A percentile compares a stretch with the other conserved stretches of the same genome.
These are phyloP conservation scores for Ogataea ramenticola DNA, from an alignment of 805 yeast species.

Conservation along the genomic window DNA sequence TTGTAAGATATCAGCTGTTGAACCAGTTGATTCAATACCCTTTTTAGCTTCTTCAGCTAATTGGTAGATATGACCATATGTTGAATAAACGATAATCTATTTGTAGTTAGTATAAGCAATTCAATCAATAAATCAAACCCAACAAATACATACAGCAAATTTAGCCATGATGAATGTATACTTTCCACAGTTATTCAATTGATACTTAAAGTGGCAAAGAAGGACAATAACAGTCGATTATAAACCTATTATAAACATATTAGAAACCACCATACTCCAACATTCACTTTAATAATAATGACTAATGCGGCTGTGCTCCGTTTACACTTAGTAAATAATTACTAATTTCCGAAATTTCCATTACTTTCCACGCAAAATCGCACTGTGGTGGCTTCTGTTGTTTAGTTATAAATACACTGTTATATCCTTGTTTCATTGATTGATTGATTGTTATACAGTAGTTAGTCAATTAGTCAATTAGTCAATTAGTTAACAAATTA, in stretches of 20 bases:
- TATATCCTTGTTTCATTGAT: no score
- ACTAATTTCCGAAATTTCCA: not conserved
- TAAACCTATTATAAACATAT: no score
- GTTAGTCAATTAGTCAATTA: not conserved
- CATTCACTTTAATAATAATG: not conserved
- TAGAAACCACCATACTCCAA: not conserved
- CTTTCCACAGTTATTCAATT: no score
- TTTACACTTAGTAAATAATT: not conserved
- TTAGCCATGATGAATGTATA: slow-evolving; percentile 11
- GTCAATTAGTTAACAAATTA: not conserved
- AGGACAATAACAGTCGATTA: no score
- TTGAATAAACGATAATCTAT: slow-evolving; percentile 55
- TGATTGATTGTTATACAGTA: no score
- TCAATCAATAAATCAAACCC: not conserved
- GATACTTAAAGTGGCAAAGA: no score
- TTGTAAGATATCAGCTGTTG: slow-evolving; percentile 61
- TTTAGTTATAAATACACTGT: no score
- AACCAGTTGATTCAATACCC: slow-evolving; percentile 69
- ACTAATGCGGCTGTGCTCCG: no score
- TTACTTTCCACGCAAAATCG: no score
- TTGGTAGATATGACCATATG: slow-evolving; percentile 67
- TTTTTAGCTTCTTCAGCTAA: slow-evolving; percentile 61
- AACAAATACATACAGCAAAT: slow-evolving; percentile 10
- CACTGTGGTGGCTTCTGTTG: no score
- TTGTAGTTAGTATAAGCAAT: not conserved